Base-by-base conservation (phyloP, 805 yeast species). In the Myxozyma monticola region DNA sequence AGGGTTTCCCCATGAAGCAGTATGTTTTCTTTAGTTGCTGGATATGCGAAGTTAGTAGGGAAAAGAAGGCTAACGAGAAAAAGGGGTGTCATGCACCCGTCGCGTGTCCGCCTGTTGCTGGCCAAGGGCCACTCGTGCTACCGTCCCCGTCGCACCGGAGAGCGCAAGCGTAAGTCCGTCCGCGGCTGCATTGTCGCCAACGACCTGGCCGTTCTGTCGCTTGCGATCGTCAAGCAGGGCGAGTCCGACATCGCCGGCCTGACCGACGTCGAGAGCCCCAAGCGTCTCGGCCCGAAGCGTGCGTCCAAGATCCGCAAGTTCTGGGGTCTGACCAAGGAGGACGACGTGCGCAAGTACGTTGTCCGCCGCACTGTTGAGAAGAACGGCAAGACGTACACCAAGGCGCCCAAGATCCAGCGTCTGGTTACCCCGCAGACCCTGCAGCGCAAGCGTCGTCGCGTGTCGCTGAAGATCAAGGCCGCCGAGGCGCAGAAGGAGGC, bases 1-100 rank as follows among this genome's bases (percentile, higher is more conserved):
- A 93, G 83, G 99, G 99, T 81, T 93, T 93, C 96, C 98, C 99
- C 80, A 93, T 95, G 99, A 93, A 90, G 80, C 99, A 95, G 80
- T 47, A 50, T n/a, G 54, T 49, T 8, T 9, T 22, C 12, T 12
- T 12, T 42, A 26, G 24, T 17, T 18, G 24, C 7, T 22, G n/a
- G 24, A n/a, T 12, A 34, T 29, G 28, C 12, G 18, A 2, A 15
- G 22, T 14, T 4, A 6, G 10, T 10, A 4, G 18, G n/a, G 35
- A 42, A 14, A 7, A 21, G n/a, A 5, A 22, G 15, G n/a, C 21
- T 41, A 28, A 36, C 51, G n/a, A 18, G 8, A 9, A 15, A 5
- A 25, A 50, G 57, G 45, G 99, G 99, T 85, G 99, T 93, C 65
- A 80, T 93, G 84, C 93, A 88, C 82, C 98, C 99, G 79, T 89